Base-by-base conservation (phyloP, 108 stramenopile species). In the Nitzschia palea region DNA sequence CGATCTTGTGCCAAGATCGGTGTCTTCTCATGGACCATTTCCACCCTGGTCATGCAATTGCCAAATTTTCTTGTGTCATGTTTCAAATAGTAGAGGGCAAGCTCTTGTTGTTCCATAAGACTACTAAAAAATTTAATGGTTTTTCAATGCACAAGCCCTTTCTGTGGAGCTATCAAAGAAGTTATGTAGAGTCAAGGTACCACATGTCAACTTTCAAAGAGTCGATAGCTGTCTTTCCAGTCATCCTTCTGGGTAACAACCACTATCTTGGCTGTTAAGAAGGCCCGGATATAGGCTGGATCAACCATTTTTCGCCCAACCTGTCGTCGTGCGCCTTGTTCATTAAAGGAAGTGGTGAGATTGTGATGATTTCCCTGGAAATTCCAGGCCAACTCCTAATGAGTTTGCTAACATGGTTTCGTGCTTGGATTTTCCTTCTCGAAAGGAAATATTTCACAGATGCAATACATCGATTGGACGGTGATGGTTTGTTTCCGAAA, bases 201-300 rank as follows among this genome's bases (percentile, higher is more conserved):
- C 44, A 18, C 18, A 44, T 3, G 44, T 20, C 20, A 42, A 0
- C 67, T 62, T 67, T 86, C 85, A 50, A 82, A 68, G 3, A 86
- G 54, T 15, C 79, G 74, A 33, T 64, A 74, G 50, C 80, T 75
- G 32, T 79, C 85, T 55, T 86, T 81, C 85, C 85, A 86, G 22
- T 65, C 44, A 64, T 86, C 85, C 8, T 73, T 15, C 56, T 86
- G 85, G 10, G 79, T 44, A 5, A 82, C 68, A 10, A 86, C 76
- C 4, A 86, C 72, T 34, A 86, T 80, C 44, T 82, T 82, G 34
- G 63, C 53, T 32, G 25, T 27, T 15, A 86, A 25, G 63, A 86
- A 1, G 30, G 66, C 70, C 22, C 55, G 45, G 25, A 50, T 34
- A 34, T 65, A 65, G 2, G 14, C 63, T 1, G 15, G 31, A 12